These are phyloP conservation scores for Lagenidium sp. DNA, from an alignment of 352 stramenopile species.

Conservation along the genomic window DNA sequence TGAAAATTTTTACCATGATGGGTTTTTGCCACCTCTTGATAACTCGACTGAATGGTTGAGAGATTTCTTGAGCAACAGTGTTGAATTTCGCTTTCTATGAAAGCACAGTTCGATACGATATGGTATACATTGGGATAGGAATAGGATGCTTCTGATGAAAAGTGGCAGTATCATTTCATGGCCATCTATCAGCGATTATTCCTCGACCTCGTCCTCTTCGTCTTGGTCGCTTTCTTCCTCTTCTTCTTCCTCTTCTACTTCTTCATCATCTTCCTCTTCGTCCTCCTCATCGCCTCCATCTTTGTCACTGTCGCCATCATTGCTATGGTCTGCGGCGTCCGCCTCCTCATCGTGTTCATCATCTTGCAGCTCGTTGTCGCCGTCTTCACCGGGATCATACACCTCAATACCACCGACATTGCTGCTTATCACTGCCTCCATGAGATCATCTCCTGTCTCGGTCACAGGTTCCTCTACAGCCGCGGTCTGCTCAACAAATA, in stretches of 20 bases:
- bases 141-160: too few relatives aligned
- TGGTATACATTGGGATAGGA: too few relatives aligned
- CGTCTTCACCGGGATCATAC: conserved; percentile 1
- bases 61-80: too few relatives aligned
- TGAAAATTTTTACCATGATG: too few relatives aligned
- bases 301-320: conserved; percentile 8
- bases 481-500: conserved; percentile 28
- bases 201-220: too few relatives aligned
- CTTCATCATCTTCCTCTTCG: conserved; percentile 7
- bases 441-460: neutral
- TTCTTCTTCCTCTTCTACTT: conserved; percentile 13
- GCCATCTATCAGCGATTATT: too few relatives aligned
- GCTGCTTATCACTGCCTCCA: neutral
- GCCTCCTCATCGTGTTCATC: conserved; percentile 14
- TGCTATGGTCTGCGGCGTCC: conserved; percentile 17
- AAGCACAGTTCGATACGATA: too few relatives aligned
- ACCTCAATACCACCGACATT: conserved; percentile 2
- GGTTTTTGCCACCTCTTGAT: too few relatives aligned
- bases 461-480: conserved; percentile 2
- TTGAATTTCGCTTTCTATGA: too few relatives aligned
- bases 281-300: conserved; percentile 5
- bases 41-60: too few relatives aligned
- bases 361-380: conserved; percentile 5
- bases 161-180: too few relatives aligned
- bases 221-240: conserved; percentile 6